Evolutionary conservation across 305 asterid species (phyloP).

Genomic region (Solanum hybrid): DNA sequence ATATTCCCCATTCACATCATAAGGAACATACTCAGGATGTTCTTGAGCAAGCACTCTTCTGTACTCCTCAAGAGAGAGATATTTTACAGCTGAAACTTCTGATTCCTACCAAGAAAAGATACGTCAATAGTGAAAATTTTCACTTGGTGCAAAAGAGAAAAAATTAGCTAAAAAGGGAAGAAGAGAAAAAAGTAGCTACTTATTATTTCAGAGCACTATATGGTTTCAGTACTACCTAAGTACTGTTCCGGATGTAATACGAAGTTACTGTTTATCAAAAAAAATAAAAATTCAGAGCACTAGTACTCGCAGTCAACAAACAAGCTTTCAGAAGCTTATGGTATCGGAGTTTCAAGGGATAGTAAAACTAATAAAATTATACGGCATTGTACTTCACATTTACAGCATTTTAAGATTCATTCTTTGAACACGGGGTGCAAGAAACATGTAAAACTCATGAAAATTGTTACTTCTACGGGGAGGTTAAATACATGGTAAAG

Average conservation of each 20-base stretch:
- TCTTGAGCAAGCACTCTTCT: conserved; percentile 58
- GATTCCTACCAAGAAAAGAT: conserved; percentile 61
- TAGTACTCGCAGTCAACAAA: not conserved
- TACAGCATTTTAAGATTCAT: not conserved
- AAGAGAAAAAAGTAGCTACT: not conserved
- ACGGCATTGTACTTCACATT: not conserved
- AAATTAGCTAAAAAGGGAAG: not conserved
- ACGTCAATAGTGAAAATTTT: not conserved
- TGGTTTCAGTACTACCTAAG: not conserved
- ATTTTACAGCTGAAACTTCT: conserved; percentile 95
- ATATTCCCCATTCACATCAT: conserved; percentile 62
- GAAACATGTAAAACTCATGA: not conserved
- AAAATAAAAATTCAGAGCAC: not conserved
- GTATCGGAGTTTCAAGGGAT: not conserved
- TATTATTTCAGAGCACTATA: not conserved
- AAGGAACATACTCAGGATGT: conserved; percentile 74
- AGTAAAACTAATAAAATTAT: not conserved
- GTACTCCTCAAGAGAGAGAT: conserved; percentile 62
- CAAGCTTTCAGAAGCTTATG: not conserved
- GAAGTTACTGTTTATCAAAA: not conserved
- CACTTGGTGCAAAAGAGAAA: not conserved
- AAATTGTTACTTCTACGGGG: not conserved
- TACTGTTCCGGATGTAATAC: not conserved
- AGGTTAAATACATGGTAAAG: not conserved
- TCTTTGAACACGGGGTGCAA: not conserved